phyloP scores from a whole-genome alignment of 352 stramenopile species.

The Globisporangium canariense region DNA sequence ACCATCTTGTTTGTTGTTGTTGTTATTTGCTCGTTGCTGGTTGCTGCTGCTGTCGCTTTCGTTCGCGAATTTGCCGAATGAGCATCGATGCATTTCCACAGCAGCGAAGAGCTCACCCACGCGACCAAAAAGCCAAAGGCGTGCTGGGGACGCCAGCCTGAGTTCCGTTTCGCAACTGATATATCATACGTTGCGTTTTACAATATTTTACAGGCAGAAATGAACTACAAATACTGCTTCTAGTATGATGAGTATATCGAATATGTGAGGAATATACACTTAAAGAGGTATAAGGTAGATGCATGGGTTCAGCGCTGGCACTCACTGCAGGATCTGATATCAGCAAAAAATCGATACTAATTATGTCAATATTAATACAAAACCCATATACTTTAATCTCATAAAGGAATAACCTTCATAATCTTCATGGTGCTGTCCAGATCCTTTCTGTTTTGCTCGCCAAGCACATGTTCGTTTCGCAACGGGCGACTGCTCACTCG shows the following conservation, averaged over 20 bases:
- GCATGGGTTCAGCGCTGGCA: conserved; percentile 10
- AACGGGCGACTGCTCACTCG: neutral
- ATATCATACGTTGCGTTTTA: neutral
- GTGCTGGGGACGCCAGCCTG: neutral
- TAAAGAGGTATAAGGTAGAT: neutral
- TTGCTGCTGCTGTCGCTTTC: conserved; percentile 5
- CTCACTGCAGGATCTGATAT: neutral
- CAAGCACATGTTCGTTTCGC: neutral
- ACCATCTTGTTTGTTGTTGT: conserved; percentile 24
- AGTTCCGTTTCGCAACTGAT: neutral
- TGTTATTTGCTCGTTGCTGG: neutral
- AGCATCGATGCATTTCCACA: neutral
- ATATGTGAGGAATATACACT: neutral
- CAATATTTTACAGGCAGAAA: neutral
- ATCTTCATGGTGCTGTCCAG: too few relatives aligned
- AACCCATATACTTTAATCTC: fast-evolving
- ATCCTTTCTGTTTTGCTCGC: neutral
- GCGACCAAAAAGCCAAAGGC: neutral
- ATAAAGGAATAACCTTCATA: neutral
- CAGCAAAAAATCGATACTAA: neutral
- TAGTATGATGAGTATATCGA: neutral
- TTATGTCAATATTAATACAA: neutral
- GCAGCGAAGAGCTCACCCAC: conserved; percentile 6
- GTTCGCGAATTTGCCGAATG: conserved; percentile 10
- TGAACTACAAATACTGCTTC: neutral